Conservation (phyloP, 306 rosid species). For the Vigna trinervia region DNA sequence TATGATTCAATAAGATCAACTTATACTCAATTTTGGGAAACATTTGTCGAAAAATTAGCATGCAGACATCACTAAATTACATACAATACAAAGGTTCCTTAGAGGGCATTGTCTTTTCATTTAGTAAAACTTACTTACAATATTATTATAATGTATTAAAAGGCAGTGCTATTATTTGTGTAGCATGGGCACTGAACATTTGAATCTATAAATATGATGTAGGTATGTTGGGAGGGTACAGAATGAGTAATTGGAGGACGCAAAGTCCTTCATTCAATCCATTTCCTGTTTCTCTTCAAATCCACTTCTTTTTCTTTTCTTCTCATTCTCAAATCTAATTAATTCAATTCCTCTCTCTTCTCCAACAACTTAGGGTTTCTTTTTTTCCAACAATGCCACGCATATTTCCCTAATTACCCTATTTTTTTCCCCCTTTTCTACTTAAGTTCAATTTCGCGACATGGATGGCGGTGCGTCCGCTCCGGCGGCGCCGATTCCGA, state of each 20-base stretch:
- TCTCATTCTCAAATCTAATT: background rate
- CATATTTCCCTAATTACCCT: background rate
- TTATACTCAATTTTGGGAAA: too few species aligned
- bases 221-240: background rate
- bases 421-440: background rate
- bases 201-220: background rate
- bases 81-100: background rate
- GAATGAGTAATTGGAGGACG: background rate
- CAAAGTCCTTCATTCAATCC: background rate
- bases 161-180: background rate
- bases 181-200: background rate
- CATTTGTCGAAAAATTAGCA: too few species aligned
- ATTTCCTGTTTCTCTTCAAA: background rate
- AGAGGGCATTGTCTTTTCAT: too few species aligned
- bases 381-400: conserved; percentile 40
- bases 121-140: background rate
- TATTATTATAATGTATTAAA: background rate
- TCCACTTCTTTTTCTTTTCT: background rate
- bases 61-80: background rate
- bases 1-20: too few species aligned
- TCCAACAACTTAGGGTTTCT: conserved; percentile 50
- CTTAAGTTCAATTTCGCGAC: background rate
- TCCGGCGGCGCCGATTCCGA: conserved; percentile 68
- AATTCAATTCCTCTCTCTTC: background rate
- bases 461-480: conserved; percentile 63